A percentile compares a stretch with the other conserved stretches of the same genome.
Evolutionary conservation across 2,329 filamentous ascomycete genomes (phyloP).

Genomic region (Colletotrichum salicis): DNA sequence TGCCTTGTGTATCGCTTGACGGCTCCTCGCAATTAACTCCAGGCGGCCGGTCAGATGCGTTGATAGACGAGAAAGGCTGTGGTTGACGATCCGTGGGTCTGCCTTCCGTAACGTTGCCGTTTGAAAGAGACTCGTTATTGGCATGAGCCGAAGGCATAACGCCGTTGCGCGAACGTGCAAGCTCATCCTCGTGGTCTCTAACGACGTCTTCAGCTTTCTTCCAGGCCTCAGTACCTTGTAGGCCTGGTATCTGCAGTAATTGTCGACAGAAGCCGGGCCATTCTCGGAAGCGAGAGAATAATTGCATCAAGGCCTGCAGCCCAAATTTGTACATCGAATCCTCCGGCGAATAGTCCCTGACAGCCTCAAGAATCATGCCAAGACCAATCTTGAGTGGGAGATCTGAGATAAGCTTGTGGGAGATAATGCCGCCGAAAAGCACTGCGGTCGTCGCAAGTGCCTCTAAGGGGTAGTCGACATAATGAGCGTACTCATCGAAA

Average conservation of each 20-base stretch:
- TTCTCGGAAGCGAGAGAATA: constrained; percentile 83
- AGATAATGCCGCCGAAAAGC: constrained; percentile 95
- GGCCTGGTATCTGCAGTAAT: constrained; percentile 81
- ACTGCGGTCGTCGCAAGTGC: constrained; percentile 95
- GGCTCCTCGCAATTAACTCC: constrained; percentile 82
- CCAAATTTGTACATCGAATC: constrained; percentile 99
- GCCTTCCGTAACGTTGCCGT: constrained; percentile 76
- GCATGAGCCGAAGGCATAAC: constrained; percentile 49
- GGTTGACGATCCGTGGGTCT: constrained; percentile 67
- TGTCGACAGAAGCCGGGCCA: constrained; percentile 96
- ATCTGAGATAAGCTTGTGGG: constrained; percentile 88
- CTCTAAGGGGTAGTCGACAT: constrained; percentile 94
- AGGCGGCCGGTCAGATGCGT: constrained; percentile 75
- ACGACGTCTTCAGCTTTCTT: constrained; percentile 85
- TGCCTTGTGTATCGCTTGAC: constrained; percentile 85
- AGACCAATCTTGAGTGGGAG: constrained; percentile 93
- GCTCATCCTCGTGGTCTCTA: constrained; percentile 72
- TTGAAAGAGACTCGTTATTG: constrained; percentile 66
- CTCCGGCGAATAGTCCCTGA: constrained; percentile 83
- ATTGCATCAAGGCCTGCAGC: constrained; percentile 90
- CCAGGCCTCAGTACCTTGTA: constrained; percentile 87
- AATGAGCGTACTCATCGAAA: constrained; percentile 97
- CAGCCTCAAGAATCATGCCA: constrained; percentile 97
- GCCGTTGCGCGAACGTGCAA: constrained; percentile 66
- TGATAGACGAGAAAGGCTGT: constrained; percentile 81